Evolutionary conservation across 2,329 filamentous ascomycete genomes (phyloP).

Genomic region (Hirsutella rhossiliensis): DNA sequence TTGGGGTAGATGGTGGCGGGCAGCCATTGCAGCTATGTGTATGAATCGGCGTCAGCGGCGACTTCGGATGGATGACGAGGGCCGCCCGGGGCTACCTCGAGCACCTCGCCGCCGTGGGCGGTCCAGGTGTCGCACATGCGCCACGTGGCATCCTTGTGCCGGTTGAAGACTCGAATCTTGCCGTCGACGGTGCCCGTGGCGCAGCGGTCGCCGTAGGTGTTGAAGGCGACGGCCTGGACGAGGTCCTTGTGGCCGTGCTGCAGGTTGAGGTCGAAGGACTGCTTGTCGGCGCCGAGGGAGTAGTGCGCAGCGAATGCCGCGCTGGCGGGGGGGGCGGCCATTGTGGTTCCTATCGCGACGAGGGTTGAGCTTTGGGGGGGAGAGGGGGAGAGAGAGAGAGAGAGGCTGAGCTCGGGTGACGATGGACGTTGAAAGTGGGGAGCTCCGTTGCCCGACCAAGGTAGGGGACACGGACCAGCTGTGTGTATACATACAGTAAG

Average conservation of each 20-base stretch:
- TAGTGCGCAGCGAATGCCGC: slow-evolving; percentile 14
- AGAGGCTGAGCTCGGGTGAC: too few species aligned
- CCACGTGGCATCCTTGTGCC: slow-evolving; percentile 68
- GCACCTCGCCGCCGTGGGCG: slow-evolving; percentile 80
- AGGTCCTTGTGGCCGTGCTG: slow-evolving; percentile 68
- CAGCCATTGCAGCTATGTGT: slow-evolving; percentile 73
- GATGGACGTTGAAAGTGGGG: too few species aligned
- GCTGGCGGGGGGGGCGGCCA: slow-evolving; percentile 7
- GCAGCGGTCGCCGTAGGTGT: slow-evolving; percentile 83
- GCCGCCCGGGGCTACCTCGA: slow-evolving; percentile 41
- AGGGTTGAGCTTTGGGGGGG: too few species aligned
- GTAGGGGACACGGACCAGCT: too few species aligned
- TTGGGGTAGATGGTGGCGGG: slow-evolving; percentile 78
- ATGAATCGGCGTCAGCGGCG: not conserved
- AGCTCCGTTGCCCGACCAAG: too few species aligned
- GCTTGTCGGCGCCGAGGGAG: slow-evolving; percentile 30
- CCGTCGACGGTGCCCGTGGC: slow-evolving; percentile 87
- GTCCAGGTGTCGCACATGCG: slow-evolving; percentile 76
- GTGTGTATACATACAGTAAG: too few species aligned
- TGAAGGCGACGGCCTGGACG: slow-evolving; percentile 78
- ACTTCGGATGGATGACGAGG: not conserved
- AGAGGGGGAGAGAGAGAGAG: too few species aligned
- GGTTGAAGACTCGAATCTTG: slow-evolving; percentile 83
- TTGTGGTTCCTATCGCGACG: too few species aligned
- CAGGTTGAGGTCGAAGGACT: slow-evolving; percentile 47